phyloP scores from a whole-genome alignment of 768 basidiomycete species.

The Amanita molliuscula region DNA sequence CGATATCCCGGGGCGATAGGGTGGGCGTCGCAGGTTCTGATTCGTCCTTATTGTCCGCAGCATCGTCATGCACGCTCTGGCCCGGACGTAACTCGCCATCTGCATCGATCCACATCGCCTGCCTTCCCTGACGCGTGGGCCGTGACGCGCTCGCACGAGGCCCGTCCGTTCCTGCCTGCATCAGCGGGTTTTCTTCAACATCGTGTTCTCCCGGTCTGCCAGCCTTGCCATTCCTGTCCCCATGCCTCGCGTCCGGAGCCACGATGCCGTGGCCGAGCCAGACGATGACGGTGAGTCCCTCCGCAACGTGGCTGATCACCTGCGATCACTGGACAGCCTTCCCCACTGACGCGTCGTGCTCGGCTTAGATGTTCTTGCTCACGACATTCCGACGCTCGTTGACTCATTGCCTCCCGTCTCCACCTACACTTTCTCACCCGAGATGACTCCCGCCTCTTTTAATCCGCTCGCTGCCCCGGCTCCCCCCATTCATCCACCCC shows the following conservation, averaged over 20 bases:
- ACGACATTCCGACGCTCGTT: slow-evolving; percentile 41
- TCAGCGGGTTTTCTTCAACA: slow-evolving; percentile 8
- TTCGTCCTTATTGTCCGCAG: too few species aligned
- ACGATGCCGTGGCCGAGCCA: slow-evolving; percentile 14
- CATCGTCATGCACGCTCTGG: too few species aligned
- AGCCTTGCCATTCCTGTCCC: slow-evolving; percentile 13
- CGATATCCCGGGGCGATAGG: not conserved
- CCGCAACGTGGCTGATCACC: slow-evolving; percentile 13
- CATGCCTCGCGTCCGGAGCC: slow-evolving; percentile 25
- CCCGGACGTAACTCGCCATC: not conserved
- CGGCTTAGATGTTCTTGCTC: slow-evolving; percentile 10
- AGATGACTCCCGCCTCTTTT: slow-evolving; percentile 47
- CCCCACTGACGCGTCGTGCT: slow-evolving; percentile 6
- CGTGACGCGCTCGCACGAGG: slow-evolving; percentile 6
- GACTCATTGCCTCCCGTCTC: slow-evolving; percentile 41
- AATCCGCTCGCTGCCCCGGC: slow-evolving; percentile 8
- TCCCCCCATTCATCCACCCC: slow-evolving; percentile 19
- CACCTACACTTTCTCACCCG: slow-evolving; percentile 55
- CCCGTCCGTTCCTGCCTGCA: not conserved
- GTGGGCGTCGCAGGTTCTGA: not conserved
- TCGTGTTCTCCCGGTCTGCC: slow-evolving; percentile 7
- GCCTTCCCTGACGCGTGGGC: not conserved
- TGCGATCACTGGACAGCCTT: slow-evolving; percentile 14
- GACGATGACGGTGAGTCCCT: slow-evolving; percentile 18
- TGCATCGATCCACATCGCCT: slow-evolving; percentile 1